These are phyloP conservation scores for Paecilomyces sp. DNA, from an alignment of 2,329 filamentous ascomycete genomes.

Conservation along the genomic window DNA sequence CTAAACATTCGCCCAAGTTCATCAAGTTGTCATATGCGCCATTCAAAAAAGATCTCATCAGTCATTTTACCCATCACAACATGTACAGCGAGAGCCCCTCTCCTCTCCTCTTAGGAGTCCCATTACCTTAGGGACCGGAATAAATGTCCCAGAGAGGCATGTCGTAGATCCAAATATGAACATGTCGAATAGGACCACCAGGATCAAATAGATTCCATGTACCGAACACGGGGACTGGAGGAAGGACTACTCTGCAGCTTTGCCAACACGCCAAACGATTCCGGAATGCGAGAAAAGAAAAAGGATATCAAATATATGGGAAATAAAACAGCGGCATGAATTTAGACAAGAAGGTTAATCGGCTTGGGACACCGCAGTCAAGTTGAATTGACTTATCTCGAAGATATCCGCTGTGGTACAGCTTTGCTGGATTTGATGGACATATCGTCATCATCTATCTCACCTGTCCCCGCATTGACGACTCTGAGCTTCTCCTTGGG, in stretches of 20 bases:
- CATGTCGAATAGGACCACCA: neutral
- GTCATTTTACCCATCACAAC: neutral
- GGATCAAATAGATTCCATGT: neutral
- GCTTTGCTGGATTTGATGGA: neutral
- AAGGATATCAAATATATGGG: neutral
- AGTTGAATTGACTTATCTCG: neutral
- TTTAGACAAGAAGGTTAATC: neutral
- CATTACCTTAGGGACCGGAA: neutral
- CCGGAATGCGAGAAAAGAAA: neutral
- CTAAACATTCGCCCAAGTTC: neutral
- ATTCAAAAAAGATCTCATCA: neutral
- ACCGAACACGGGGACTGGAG: neutral
- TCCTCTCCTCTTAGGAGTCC: neutral
- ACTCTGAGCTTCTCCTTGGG: conserved; percentile 78
- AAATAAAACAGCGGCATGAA: neutral
- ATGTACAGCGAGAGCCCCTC: neutral
- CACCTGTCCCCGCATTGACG: conserved; percentile 63
- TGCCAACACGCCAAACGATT: neutral
- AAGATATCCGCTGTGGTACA: neutral
- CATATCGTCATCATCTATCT: conserved; percentile 20
- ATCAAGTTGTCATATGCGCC: neutral
- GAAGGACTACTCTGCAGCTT: neutral
- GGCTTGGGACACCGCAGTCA: neutral
- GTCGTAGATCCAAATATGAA: neutral
- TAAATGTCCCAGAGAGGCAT: neutral